A percentile compares a stretch with the other conserved stretches of the same genome.
phyloP scores from a whole-genome alignment of 2,329 filamentous ascomycete genomes.

The Diplodia intermedia region DNA sequence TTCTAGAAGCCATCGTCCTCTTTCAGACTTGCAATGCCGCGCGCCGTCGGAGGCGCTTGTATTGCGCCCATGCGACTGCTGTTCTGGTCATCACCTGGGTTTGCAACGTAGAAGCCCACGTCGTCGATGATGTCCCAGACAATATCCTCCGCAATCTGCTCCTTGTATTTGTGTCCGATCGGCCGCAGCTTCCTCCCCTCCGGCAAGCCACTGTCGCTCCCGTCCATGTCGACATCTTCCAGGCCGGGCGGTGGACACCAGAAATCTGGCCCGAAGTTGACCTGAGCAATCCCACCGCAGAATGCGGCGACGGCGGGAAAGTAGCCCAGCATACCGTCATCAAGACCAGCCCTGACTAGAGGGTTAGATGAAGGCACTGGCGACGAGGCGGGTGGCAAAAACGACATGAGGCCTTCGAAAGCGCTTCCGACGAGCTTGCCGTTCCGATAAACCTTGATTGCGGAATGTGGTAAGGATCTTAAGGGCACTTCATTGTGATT shows the following conservation, averaged over 20 bases:
- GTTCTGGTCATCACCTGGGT: constrained; percentile 52
- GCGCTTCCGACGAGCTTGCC: constrained; percentile 84
- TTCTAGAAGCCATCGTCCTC: constrained; percentile 32
- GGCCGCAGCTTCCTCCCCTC: constrained; percentile 57
- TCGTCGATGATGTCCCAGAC: constrained; percentile 94
- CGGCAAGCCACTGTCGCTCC: constrained; percentile 37
- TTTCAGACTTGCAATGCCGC: constrained; percentile 39
- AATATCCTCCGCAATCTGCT: constrained; percentile 94
- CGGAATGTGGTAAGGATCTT: constrained; percentile 83
- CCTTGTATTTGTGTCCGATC: constrained; percentile 80
- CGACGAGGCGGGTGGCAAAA: constrained; percentile 86
- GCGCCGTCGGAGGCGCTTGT: constrained; percentile 46
- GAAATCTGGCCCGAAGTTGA: constrained; percentile 93
- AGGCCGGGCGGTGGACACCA: constrained; percentile 80
- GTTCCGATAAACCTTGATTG: constrained; percentile 92
- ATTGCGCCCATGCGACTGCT: constrained; percentile 35
- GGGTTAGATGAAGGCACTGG: constrained; percentile 63
- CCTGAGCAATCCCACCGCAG: constrained; percentile 85
- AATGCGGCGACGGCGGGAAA: constrained; percentile 94
- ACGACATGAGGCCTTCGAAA: constrained; percentile 86
- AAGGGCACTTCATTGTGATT: constrained; percentile 77
- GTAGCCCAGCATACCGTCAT: constrained; percentile 95
- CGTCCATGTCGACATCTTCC: constrained; percentile 46
- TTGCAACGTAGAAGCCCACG: constrained; percentile 85
- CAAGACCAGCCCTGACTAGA: constrained; percentile 73